phyloP scores from a whole-genome alignment of 2,329 filamentous ascomycete species.

The Coleophoma cylindrospora region DNA sequence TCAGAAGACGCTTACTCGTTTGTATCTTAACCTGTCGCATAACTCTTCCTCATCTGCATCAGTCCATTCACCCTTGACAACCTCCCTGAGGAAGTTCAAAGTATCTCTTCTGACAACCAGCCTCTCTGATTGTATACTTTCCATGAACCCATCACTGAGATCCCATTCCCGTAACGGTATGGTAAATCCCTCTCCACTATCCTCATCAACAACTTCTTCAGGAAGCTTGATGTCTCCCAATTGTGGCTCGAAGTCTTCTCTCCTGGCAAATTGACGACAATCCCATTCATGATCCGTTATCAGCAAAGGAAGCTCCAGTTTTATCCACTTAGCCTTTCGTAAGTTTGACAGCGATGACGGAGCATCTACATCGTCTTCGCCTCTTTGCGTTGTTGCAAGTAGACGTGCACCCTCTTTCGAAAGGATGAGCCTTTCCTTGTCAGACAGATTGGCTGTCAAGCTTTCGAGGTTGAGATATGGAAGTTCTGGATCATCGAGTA shows the following conservation, averaged over 20 bases:
- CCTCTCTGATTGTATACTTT: conserved; percentile 21
- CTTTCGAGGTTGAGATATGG: conserved; percentile 10
- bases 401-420: conserved; percentile 17
- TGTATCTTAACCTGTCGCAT: conserved; percentile 15
- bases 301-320: conserved; percentile 23
- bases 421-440: conserved; percentile 18
- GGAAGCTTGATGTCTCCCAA: conserved; percentile 22
- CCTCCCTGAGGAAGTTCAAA: conserved; percentile 14
- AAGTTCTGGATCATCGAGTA: conserved; percentile 11
- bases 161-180: conserved; percentile 14
- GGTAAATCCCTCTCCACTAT: conserved; percentile 17
- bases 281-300: conserved; percentile 22
- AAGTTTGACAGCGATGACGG: conserved; percentile 5
- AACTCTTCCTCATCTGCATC: conserved; percentile 15
- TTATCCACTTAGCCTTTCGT: conserved; percentile 4
- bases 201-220: conserved; percentile 19
- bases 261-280: conserved; percentile 15
- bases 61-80: conserved; percentile 14
- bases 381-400: conserved; percentile 11
- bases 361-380: conserved; percentile 8
- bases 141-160: conserved; percentile 10
- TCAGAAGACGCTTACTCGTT: conserved; percentile 12
- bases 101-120: conserved; percentile 18
- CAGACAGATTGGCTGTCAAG: conserved; percentile 1
- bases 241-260: conserved; percentile 19